Percentiles rank a stretch among this genome's conserved stretches.
These are phyloP conservation scores for Lasiosphaeris hirsuta DNA, from an alignment of 495 filamentous ascomycete genomes.

Conservation along the genomic window DNA sequence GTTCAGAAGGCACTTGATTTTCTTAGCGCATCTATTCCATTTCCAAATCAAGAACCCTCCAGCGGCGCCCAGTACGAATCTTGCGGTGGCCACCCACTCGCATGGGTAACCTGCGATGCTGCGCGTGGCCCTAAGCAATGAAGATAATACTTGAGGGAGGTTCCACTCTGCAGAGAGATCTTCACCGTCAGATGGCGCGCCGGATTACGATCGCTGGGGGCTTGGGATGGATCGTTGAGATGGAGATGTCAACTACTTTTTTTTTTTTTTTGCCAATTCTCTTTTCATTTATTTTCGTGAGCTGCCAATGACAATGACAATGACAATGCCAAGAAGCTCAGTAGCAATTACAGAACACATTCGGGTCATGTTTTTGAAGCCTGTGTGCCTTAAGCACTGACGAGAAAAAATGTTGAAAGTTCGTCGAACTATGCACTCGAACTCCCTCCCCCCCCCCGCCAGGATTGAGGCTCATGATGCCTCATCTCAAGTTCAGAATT, in stretches of 20 bases:
- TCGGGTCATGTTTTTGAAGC: background rate
- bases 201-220: slow-evolving; percentile 52
- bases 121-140: slow-evolving; percentile 47
- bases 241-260: slow-evolving; percentile 46
- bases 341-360: background rate
- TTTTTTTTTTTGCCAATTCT: slow-evolving; percentile 37
- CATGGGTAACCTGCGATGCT: slow-evolving; percentile 50
- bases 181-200: slow-evolving; percentile 52
- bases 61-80: slow-evolving; percentile 51
- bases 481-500: no score
- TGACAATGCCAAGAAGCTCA: background rate
- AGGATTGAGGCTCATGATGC: no score
- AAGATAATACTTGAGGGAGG: slow-evolving; percentile 49
- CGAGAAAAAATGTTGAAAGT: background rate
- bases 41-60: slow-evolving; percentile 45
- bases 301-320: no score
- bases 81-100: slow-evolving; percentile 49
- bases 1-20: slow-evolving; percentile 47
- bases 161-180: slow-evolving; percentile 52
- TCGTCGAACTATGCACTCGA: background rate
- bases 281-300: slow-evolving; percentile 18
- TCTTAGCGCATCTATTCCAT: slow-evolving; percentile 41
- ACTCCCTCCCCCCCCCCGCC: no score
- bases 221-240: slow-evolving; percentile 44
- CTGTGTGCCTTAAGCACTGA: background rate